These are phyloP conservation scores for Psilocybe sp. DNA, from an alignment of 768 basidiomycete genomes.

Conservation along the genomic window DNA sequence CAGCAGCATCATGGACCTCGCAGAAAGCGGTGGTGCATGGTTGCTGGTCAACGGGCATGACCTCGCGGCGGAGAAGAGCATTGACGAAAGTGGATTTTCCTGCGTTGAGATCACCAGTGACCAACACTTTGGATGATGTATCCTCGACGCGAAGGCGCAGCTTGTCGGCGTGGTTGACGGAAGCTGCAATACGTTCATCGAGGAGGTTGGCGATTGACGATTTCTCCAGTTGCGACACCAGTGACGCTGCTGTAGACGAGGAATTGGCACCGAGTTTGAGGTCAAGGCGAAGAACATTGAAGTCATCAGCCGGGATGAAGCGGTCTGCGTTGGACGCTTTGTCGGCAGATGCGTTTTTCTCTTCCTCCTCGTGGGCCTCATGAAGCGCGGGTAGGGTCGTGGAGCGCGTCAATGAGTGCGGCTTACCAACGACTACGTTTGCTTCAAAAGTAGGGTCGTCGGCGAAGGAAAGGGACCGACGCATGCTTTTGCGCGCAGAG, in stretches of 20 bases:
- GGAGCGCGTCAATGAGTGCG: slow-evolving; percentile 51
- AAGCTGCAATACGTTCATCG: slow-evolving; percentile 75
- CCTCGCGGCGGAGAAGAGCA: slow-evolving; percentile 82
- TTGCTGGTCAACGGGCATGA: slow-evolving; percentile 98
- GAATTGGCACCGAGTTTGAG: slow-evolving; percentile 83
- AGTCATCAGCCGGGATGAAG: slow-evolving; percentile 55
- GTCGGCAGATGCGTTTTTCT: slow-evolving; percentile 22
- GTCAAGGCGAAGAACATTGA: slow-evolving; percentile 89
- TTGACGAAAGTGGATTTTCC: slow-evolving; percentile 99
- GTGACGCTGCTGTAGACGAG: slow-evolving; percentile 59
- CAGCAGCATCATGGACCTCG: slow-evolving; percentile 89
- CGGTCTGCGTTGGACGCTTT: slow-evolving; percentile 28
- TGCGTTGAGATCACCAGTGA: slow-evolving; percentile 97
- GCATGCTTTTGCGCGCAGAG: slow-evolving; percentile 37
- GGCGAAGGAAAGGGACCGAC: slow-evolving; percentile 78
- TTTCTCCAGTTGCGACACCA: slow-evolving; percentile 92
- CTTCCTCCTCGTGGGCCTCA: slow-evolving; percentile 42
- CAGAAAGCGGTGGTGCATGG: slow-evolving; percentile 97
- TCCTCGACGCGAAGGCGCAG: slow-evolving; percentile 87
- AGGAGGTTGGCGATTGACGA: slow-evolving; percentile 89
- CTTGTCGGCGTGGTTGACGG: slow-evolving; percentile 77
- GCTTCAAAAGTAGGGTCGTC: slow-evolving; percentile 73
- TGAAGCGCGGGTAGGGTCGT: slow-evolving; percentile 54
- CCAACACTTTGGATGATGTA: slow-evolving; percentile 91
- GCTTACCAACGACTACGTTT: slow-evolving; percentile 58